Base-by-base conservation (phyloP, 495 filamentous ascomycete genomes). In the Tuber magnatum region DNA sequence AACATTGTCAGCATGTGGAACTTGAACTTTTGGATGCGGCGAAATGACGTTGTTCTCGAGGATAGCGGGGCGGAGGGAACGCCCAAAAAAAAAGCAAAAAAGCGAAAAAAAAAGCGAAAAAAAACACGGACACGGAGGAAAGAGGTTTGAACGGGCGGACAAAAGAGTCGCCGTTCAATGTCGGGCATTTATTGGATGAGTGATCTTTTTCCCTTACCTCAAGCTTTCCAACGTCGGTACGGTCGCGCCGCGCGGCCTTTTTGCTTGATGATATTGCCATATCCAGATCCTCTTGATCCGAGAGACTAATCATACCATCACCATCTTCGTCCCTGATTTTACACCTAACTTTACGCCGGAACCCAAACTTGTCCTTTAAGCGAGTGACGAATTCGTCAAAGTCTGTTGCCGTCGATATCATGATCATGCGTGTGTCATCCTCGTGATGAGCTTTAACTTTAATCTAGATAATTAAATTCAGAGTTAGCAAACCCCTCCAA, bases 221-320 rank as follows among this genome's bases (percentile, higher is more conserved):
- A 88, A 98, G 90, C 88, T 97, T 98, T 43, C 93, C 94, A 86
- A 94, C 92, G 76, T 97, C 94, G 68, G 86, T 85, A 74, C 90
- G 88, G 80, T 94, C 92, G 83, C 89, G 89, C 85, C 86, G 87
- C 42, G 93, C 96, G 74, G 85, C 84, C 74, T 88, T 87, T 82
- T 88, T 91, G 43, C 91, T 90, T 7, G 84, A 85, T 81, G 85
- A 86, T 73, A 98, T 87, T 61, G 92, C 88, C 88, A 97, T 90
- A 72, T 97, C 94, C 78, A 97, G 84, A 86, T 99, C 95, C 81
- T 99, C 95, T 84, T 97, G 92, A 84, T 99, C 95, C 43, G 91
- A 93, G 90, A 99, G 90, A 20, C 93, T 97, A 83, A 99, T 94
- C 91, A 97, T 92, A 81, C 97, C 95, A 10, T 91, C 91, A 77